A percentile compares a stretch with the other conserved stretches of the same genome.
Evolutionary conservation across 495 filamentous ascomycete species (phyloP).

Genomic region (Clavariopsis aquatica): DNA sequence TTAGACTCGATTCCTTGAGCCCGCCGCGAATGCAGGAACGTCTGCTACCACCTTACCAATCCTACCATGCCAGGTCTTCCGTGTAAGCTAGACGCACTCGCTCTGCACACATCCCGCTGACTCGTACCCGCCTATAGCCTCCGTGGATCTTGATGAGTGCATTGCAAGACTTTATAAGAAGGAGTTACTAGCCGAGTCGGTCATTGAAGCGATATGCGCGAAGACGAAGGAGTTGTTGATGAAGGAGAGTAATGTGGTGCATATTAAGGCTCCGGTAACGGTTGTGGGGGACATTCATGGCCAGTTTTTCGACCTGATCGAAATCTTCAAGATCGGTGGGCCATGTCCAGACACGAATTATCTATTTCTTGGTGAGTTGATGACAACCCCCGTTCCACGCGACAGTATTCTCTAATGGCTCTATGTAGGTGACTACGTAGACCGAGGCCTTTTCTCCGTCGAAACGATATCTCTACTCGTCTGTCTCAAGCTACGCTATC

Average conservation of each 20-base stretch:
- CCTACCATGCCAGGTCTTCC: constrained; percentile 84
- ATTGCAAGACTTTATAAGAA: constrained; percentile 94
- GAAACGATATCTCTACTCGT: constrained; percentile 96
- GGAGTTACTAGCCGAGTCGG: constrained; percentile 92
- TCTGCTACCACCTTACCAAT: constrained; percentile 15
- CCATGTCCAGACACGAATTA: constrained; percentile 98
- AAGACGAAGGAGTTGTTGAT: constrained; percentile 98
- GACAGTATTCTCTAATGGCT: constrained; percentile 5
- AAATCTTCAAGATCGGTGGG: constrained; percentile 98
- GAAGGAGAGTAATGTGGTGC: constrained; percentile 99
- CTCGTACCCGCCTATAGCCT: constrained; percentile 57
- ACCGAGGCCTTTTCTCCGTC: constrained; percentile 93
- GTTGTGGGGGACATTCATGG: constrained; percentile 98
- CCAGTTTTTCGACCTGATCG: constrained; percentile 97
- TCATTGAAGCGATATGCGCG: constrained; percentile 98
- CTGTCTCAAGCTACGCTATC: constrained; percentile 91
- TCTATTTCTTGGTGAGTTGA: constrained; percentile 79
- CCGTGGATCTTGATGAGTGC: constrained; percentile 97
- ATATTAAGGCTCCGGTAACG: constrained; percentile 94
- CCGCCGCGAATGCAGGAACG: constrained; percentile 29
- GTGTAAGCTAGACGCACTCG: constrained; percentile 55
- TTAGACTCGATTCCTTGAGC: constrained; percentile 38
- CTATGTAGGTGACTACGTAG: constrained; percentile 84
- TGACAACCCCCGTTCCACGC: constrained; percentile 23
- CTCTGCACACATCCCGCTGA: constrained; percentile 13